A percentile compares a stretch with the other conserved stretches of the same genome.
Evolutionary conservation across 257 asterid genomes (phyloP).

Genomic region (Solanum acaule): DNA sequence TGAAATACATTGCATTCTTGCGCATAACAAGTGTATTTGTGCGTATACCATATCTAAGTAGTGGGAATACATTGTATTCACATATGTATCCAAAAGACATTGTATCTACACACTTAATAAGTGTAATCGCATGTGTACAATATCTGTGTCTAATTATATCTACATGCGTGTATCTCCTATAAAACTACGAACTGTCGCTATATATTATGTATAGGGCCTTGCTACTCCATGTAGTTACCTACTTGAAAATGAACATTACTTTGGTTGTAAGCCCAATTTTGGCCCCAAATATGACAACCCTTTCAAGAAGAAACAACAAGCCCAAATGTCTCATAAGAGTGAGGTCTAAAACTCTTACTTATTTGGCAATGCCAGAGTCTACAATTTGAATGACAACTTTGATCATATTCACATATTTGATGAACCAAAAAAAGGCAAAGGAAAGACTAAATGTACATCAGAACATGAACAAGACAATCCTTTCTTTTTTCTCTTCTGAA

Average conservation of each 20-base stretch:
- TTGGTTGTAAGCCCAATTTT: not conserved
- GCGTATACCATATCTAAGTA: not conserved
- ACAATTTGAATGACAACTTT: not conserved
- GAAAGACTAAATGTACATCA: not conserved
- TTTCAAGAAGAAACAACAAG: not conserved
- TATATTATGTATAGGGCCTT: not conserved
- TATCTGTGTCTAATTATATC: not conserved
- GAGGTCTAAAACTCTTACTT: not conserved
- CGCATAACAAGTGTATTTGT: not conserved
- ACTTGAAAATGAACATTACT: not conserved
- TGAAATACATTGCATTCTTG: not conserved
- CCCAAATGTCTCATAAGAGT: not conserved
- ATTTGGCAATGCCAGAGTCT: not conserved
- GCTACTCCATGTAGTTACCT: not conserved
- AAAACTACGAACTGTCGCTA: not conserved
- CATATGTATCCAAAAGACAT: not conserved
- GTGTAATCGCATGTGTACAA: not conserved
- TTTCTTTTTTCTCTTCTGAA: not conserved
- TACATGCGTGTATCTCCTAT: not conserved
- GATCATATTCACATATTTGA: not conserved
- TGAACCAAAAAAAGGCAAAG: not conserved
- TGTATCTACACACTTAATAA: not conserved
- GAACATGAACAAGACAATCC: not conserved
- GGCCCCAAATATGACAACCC: not conserved
- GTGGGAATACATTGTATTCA: not conserved